phyloP scores from a whole-genome alignment of 176 grass and related monocot genomes.

The Carex littledalei region DNA sequence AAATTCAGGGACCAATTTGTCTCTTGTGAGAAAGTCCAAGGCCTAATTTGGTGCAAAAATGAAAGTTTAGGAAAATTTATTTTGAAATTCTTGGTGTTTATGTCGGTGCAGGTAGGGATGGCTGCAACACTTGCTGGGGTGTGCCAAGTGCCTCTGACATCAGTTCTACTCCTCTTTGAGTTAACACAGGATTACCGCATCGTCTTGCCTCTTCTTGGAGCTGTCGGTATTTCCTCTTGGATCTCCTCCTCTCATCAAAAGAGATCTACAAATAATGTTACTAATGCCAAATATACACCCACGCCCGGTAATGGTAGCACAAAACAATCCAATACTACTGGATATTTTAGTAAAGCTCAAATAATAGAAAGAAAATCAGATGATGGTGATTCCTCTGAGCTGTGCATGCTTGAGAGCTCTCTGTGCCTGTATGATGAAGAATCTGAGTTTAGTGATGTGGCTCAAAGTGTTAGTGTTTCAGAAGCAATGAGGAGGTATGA shows the following conservation, averaged over 20 bases:
- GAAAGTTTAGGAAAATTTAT: not conserved
- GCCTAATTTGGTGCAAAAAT: not conserved
- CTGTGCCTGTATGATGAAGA: conserved; percentile 57
- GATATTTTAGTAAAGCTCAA: conserved; percentile 11
- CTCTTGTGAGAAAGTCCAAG: not conserved
- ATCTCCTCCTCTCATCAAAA: conserved; percentile 57
- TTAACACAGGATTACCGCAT: conserved; percentile 93
- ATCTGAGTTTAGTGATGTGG: conserved; percentile 21
- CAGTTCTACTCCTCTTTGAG: conserved; percentile 89
- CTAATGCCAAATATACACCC: conserved; percentile 20
- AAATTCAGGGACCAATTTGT: not conserved
- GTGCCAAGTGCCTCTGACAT: conserved; percentile 88
- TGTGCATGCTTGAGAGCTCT: conserved; percentile 73
- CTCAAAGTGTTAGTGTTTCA: conserved; percentile 51
- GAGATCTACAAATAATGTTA: conserved; percentile 37
- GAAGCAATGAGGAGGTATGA: conserved; percentile 67
- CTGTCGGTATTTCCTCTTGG: conserved; percentile 95
- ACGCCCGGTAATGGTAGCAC: conserved; percentile 20
- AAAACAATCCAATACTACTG: conserved; percentile 17
- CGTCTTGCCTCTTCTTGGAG: conserved; percentile 90
- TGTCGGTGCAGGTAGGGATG: conserved; percentile 76
- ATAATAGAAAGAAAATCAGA: conserved; percentile 20
- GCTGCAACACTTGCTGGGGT: conserved; percentile 90
- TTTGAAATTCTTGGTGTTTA: conserved; percentile 23
- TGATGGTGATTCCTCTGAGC: conserved; percentile 28